phyloP scores from a whole-genome alignment of 2,329 filamentous ascomycete species.

The Penicillium sp. region DNA sequence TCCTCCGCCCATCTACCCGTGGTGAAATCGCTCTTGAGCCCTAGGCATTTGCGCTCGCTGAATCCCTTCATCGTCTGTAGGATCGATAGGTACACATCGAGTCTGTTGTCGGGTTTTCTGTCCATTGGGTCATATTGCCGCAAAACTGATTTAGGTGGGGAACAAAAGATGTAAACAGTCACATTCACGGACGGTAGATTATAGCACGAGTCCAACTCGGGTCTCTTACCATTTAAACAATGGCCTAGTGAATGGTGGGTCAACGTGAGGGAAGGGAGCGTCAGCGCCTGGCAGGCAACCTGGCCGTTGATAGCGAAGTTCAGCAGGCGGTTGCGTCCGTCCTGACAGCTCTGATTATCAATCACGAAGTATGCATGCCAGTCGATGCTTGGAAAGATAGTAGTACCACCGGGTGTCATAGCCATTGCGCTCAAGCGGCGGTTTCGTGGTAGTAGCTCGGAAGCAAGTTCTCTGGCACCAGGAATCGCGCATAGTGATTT shows the following conservation, averaged over 20 bases:
- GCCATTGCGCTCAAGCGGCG: background rate
- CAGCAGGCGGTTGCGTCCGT: background rate
- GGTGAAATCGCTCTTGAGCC: background rate
- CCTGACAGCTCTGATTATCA: background rate
- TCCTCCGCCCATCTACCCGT: background rate
- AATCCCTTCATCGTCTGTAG: background rate
- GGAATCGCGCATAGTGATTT: background rate
- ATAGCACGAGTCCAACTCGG: background rate
- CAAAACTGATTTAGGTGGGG: background rate
- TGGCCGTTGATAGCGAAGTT: background rate
- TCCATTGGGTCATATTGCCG: background rate
- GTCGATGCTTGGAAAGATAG: background rate
- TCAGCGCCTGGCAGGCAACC: background rate
- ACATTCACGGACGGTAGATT: background rate
- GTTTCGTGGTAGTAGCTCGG: background rate
- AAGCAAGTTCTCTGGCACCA: background rate
- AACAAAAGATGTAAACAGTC: background rate
- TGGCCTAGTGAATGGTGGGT: background rate
- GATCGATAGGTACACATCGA: background rate
- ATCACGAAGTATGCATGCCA: too few species aligned
- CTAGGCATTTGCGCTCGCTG: background rate
- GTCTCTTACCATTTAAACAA: background rate
- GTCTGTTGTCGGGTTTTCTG: background rate
- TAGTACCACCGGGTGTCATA: background rate
- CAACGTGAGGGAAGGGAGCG: background rate